Conservation (phyloP, 2,329 filamentous ascomycete species). For the Pseudocercospora musae region DNA sequence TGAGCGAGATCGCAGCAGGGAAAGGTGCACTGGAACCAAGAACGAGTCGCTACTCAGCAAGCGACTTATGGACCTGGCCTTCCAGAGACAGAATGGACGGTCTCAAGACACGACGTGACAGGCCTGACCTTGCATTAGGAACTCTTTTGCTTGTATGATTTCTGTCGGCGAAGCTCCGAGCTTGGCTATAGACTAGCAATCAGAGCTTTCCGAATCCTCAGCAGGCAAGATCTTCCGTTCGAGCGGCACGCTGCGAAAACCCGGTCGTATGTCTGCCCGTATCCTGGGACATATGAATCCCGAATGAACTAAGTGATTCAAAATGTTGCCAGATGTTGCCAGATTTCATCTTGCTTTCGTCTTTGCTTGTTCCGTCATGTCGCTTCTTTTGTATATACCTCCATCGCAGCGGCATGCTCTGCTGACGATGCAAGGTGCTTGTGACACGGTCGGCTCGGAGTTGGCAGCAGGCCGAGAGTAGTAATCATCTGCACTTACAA, state of each 20-base stretch:
- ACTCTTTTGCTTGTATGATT: too few relatives aligned
- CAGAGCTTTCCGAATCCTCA: too few relatives aligned
- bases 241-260: too few relatives aligned
- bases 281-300: neutral
- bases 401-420: neutral
- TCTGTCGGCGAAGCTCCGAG: too few relatives aligned
- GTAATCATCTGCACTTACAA: too few relatives aligned
- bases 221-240: too few relatives aligned
- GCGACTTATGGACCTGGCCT: slow-evolving; percentile 59
- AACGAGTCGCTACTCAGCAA: slow-evolving; percentile 62
- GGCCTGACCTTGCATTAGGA: neutral
- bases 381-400: neutral
- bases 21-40: slow-evolving; percentile 67
- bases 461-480: too few relatives aligned
- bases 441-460: neutral
- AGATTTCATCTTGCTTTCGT: neutral
- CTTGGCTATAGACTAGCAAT: too few relatives aligned
- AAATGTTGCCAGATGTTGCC: neutral
- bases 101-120: neutral
- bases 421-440: neutral
- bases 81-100: slow-evolving; percentile 18
- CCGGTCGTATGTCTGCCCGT: too few relatives aligned
- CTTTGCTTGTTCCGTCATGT: neutral
- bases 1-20: slow-evolving; percentile 48
- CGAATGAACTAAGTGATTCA: neutral